Evolutionary conservation across 2,329 filamentous ascomycete species (phyloP), one percentile per base, ranked within the genome.

Genomic region (Ophiostoma australiae): DNA sequence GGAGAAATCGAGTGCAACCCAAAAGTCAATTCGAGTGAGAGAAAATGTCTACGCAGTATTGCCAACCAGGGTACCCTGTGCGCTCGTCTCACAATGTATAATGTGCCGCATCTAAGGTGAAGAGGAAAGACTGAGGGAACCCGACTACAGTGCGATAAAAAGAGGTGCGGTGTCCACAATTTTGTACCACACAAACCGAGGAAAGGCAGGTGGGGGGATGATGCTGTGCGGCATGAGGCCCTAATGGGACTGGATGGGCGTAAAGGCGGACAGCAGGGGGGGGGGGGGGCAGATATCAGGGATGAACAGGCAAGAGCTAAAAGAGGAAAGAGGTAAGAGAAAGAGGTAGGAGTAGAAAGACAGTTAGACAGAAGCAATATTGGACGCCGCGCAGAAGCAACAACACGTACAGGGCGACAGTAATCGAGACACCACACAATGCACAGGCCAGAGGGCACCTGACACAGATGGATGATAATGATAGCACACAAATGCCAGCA

Each of bases 21-120:
- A 27, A 13, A 58, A 31, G 3, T 11, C 52, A 31, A 58, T 67
- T 11, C 15, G 63, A 33, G 17, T 17, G 33, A 17, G 58, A 39
- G 33, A 35, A n/a, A 67, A 27, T 27, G n/a, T n/a, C 52, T 7
- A 58, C 27, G 52, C 52, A 58, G 52, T 27, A 63, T 33, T 33
- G 27, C 23, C 20, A 35, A 66, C 63, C 27, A 33, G 58, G 58
- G 58, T 33, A 66, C 35, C 35, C 63, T 66, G 63, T 66, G 35
- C 63, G 35, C 63, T 66, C 63, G 63, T 66, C 63, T 66, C n/a
- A 66, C 63, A 66, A 66, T 35, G 35, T 66, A 66, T 66, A 23
- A 66, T 66, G 63, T 66, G 35, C 63, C 66, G 66, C 66, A 48
- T 44, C 66, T 44, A 27, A 48, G 37, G 37, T 31, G 39, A 35